phyloP scores from a whole-genome alignment of 331 rosid genomes.

The Arachis monticola region DNA sequence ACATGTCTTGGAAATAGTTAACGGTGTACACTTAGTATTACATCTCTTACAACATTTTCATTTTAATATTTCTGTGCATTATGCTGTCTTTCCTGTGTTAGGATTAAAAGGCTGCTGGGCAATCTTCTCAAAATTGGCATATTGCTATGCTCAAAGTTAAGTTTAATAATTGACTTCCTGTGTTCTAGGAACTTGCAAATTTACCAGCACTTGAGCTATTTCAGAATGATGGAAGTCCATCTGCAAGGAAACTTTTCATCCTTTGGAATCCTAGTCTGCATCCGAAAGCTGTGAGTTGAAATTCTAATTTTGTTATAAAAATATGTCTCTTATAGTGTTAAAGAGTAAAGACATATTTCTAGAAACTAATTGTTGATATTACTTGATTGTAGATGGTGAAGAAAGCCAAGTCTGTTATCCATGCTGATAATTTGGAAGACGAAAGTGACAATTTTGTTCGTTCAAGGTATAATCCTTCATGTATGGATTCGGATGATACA shows the following conservation, averaged over 20 bases:
- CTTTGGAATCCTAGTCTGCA: constrained; percentile 79
- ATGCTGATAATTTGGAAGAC: constrained; percentile 43
- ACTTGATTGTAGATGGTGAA: constrained; percentile 49
- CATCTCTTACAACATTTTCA: constrained; percentile 16
- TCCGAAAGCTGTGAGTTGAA: constrained; percentile 51
- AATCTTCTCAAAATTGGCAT: constrained; percentile 18
- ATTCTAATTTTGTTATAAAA: constrained; percentile 33
- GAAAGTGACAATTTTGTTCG: constrained; percentile 52
- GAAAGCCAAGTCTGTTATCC: constrained; percentile 33
- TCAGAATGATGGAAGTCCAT: constrained; percentile 95
- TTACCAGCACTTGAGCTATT: constrained; percentile 72
- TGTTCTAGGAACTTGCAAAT: constrained; percentile 86
- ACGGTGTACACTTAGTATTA: constrained; percentile 22
- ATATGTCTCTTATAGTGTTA: constrained; percentile 24
- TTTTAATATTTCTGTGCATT: constrained; percentile 4
- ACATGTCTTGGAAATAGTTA: constrained; percentile 29
- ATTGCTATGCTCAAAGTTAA: constrained; percentile 15
- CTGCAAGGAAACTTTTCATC: constrained; percentile 80
- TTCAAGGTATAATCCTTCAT: constrained; percentile 59
- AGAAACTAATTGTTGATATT: constrained; percentile 33
- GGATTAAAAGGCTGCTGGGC: constrained; percentile 17
- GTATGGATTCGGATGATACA: background rate
- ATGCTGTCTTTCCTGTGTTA: constrained; percentile 21
- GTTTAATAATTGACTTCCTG: constrained; percentile 30
- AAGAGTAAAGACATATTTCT: constrained; percentile 21